Conservation (phyloP, 2,329 filamentous ascomycete genomes). For the Cladosporium sp. region DNA sequence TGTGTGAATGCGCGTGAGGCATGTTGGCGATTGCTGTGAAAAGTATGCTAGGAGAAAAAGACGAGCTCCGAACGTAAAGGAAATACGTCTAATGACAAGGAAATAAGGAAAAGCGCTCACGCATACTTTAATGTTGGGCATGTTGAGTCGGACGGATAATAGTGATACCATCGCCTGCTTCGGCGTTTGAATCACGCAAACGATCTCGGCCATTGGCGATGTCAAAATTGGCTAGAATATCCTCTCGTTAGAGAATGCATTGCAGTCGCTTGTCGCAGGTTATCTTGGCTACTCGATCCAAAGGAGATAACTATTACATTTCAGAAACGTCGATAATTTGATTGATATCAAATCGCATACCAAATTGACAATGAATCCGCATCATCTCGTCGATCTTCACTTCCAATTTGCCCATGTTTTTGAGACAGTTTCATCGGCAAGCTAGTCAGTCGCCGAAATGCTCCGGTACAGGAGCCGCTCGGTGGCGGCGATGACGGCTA, state of each 20-base stretch:
- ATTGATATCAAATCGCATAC: neutral
- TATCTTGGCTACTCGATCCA: too few species aligned
- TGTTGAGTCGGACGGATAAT: neutral
- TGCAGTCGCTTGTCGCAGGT: neutral
- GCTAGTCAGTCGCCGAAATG: neutral
- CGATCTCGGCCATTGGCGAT: neutral
- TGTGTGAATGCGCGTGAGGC: conserved; percentile 1
- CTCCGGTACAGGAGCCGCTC: neutral
- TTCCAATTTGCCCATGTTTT: neutral
- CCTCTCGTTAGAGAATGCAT: neutral
- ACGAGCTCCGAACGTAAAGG: neutral
- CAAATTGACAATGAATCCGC: neutral
- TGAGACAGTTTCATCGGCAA: neutral
- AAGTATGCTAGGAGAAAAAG: neutral
- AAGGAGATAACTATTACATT: neutral
- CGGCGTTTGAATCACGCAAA: neutral
- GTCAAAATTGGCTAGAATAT: neutral
- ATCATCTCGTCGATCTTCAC: neutral
- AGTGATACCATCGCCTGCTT: neutral
- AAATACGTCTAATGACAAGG: too few species aligned
- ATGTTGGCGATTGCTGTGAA: neutral
- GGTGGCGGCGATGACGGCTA: neutral
- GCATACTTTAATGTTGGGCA: neutral
- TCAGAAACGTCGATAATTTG: too few species aligned
- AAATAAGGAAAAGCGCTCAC: neutral